Percentiles rank a stretch among this genome's conserved stretches.
phyloP scores from a whole-genome alignment of 768 basidiomycete species.

The Calocybe gangraenosa region DNA sequence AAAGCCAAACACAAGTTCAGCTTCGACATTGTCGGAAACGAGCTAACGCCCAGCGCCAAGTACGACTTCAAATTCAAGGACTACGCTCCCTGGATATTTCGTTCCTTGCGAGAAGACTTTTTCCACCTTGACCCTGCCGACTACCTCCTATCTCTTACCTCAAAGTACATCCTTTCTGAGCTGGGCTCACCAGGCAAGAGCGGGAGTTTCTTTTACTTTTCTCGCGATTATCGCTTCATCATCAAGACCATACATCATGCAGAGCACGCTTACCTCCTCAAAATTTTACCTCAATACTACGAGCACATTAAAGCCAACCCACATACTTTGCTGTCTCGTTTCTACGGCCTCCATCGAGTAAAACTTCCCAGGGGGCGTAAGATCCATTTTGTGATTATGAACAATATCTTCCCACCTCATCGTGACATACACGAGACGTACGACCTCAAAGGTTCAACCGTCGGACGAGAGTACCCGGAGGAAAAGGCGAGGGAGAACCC shows the following conservation, averaged over 20 bases:
- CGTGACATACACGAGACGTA: constrained; percentile 97
- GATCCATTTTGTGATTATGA: constrained; percentile 99
- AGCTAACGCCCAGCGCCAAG: constrained; percentile 94
- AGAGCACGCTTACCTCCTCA: constrained; percentile 91
- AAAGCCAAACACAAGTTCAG: constrained; percentile 88
- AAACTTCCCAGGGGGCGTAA: constrained; percentile 92
- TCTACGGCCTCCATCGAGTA: constrained; percentile 96
- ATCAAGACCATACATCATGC: constrained; percentile 97
- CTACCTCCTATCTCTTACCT: constrained; percentile 93
- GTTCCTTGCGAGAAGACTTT: constrained; percentile 88
- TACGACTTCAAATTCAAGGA: constrained; percentile 99
- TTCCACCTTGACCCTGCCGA: constrained; percentile 97
- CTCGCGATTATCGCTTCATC: constrained; percentile 97
- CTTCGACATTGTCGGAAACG: constrained; percentile 97
- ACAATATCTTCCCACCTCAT: constrained; percentile 97
- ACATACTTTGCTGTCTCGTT: constrained; percentile 88
- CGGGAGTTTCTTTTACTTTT: constrained; percentile 99
- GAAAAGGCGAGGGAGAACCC: constrained; percentile 78
- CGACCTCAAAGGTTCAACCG: constrained; percentile 93
- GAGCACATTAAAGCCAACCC: constrained; percentile 85
- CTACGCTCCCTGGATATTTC: constrained; percentile 98
- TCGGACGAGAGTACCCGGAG: constrained; percentile 85
- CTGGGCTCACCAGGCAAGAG: constrained; percentile 98
- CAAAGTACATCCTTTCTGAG: constrained; percentile 97
- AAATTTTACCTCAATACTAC: constrained; percentile 81